Percentiles rank a stretch among this genome's conserved stretches.
phyloP scores from a whole-genome alignment of 2,329 filamentous ascomycete genomes.

The Teratosphaeria viscida region DNA sequence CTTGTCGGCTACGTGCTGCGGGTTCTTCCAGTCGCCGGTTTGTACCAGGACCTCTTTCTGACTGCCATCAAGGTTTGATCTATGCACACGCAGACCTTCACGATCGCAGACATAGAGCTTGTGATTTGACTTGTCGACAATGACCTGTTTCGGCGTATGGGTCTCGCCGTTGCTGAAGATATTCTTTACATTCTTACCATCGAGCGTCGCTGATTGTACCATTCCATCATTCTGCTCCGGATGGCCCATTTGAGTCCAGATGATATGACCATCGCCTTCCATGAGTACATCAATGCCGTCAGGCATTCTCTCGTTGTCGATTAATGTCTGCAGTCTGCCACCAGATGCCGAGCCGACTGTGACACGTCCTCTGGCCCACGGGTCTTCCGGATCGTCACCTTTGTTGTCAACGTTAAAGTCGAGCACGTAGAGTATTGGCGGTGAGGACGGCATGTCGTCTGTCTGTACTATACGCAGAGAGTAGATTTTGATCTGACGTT shows the following conservation, averaged over 20 bases:
- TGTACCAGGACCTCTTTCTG: constrained; percentile 31
- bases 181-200: constrained; percentile 36
- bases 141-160: constrained; percentile 41
- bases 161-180: constrained; percentile 36
- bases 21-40: constrained; percentile 29
- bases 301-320: constrained; percentile 5
- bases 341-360: not conserved
- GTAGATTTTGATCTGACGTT: not conserved
- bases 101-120: constrained; percentile 36
- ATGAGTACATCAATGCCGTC: constrained; percentile 23
- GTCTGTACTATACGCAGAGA: not conserved
- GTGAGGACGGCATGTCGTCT: not conserved
- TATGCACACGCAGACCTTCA: constrained; percentile 31
- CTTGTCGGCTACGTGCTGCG: constrained; percentile 3
- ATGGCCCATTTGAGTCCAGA: constrained; percentile 23
- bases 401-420: not conserved
- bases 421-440: not conserved
- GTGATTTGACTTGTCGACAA: constrained; percentile 16
- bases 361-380: not conserved
- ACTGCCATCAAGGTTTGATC: constrained; percentile 27
- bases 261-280: constrained; percentile 14
- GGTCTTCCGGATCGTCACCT: not conserved
- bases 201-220: constrained; percentile 27
- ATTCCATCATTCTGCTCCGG: constrained; percentile 13
- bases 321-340: not conserved